These are phyloP conservation scores for Terfezia claveryi DNA, from an alignment of 495 filamentous ascomycete species.

Conservation along the genomic window DNA sequence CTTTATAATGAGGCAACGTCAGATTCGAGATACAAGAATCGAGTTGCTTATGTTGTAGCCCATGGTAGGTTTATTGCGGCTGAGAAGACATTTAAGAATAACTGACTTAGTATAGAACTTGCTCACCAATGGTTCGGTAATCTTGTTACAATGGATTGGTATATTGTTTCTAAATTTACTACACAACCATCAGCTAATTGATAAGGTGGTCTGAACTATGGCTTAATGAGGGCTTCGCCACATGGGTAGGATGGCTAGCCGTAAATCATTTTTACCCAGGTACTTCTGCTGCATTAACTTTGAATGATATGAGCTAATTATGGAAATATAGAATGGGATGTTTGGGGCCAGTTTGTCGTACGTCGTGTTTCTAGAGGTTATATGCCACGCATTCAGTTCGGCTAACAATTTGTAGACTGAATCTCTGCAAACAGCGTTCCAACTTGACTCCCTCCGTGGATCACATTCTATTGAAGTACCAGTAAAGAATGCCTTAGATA, in stretches of 20 bases:
- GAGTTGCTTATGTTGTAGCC: slow-evolving; percentile 83
- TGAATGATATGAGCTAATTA: slow-evolving; percentile 2
- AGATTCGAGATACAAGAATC: slow-evolving; percentile 66
- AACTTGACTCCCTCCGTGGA: slow-evolving; percentile 65
- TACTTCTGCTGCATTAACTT: slow-evolving; percentile 15
- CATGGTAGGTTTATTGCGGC: slow-evolving; percentile 27
- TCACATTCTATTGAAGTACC: slow-evolving; percentile 92
- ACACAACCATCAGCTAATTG: slow-evolving; percentile 33
- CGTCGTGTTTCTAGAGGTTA: slow-evolving; percentile 35
- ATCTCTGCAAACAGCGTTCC: slow-evolving; percentile 72
- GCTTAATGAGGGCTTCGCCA: slow-evolving; percentile 94
- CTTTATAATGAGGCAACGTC: slow-evolving; percentile 82
- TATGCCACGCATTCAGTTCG: slow-evolving; percentile 11
- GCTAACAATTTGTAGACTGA: slow-evolving; percentile 40
- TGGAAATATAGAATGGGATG: slow-evolving; percentile 50
- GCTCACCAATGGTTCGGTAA: slow-evolving; percentile 99
- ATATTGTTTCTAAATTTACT: neutral
- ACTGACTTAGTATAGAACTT: slow-evolving; percentile 32
- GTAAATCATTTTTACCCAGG: slow-evolving; percentile 73
- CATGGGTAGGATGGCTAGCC: slow-evolving; percentile 92
- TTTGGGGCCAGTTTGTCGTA: slow-evolving; percentile 88
- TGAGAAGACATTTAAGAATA: neutral
- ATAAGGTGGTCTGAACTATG: slow-evolving; percentile 69
- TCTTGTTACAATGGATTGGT: slow-evolving; percentile 64
- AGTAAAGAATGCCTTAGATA: slow-evolving; percentile 69